Evolutionary conservation across 2,329 filamentous ascomycete species (phyloP), one percentile per base, ranked within the genome.

Genomic region (Colletotrichum noveboracense): DNA sequence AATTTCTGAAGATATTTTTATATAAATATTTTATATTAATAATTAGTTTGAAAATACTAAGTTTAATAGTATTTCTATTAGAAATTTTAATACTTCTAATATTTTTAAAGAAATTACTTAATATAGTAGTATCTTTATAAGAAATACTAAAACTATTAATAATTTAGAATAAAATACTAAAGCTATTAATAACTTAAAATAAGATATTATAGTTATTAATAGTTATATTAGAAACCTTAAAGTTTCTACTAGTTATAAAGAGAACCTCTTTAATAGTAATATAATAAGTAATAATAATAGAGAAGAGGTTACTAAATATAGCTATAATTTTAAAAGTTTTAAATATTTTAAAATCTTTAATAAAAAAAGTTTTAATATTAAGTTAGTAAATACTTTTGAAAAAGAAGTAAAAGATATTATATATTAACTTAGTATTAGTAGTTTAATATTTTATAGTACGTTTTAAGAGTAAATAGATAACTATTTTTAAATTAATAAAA

Each of bases 231-330:
- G 1, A 52, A 52, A 52, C 18, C 0, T 52, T 52, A n/a, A 13
- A 0, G 1, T 3, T 52, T n/a, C 3, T 21, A 52, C 1, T 52
- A 52, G 3, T 3, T 21, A 2, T 52, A 52, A 52, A 4, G 7
- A 12, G 21, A 52, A 21, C 0, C 18, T 21, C 7, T n/a, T 52
- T 21, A 52, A 0, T 21, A 52, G 12, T 21, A 52, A 52, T 52
- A 52, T 52, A 52, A 52, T 52, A 52, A 52, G 18, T 21, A 52
- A 52, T 21, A 52, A 52, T 52, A 52, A 2, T 21, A 52, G 2
- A 52, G 3, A 52, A 52, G 43, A 52, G 0, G 7, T 3, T 52
- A 21, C 0, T 52, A 52, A 0, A 52, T 12, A 12, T 34, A 14
- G 5, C 12, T 34, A 14, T 34, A 34, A 34, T 34, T 12, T 34